Evolutionary conservation across 768 basidiomycete genomes (phyloP).

Genomic region (Saitozyma podzolica): DNA sequence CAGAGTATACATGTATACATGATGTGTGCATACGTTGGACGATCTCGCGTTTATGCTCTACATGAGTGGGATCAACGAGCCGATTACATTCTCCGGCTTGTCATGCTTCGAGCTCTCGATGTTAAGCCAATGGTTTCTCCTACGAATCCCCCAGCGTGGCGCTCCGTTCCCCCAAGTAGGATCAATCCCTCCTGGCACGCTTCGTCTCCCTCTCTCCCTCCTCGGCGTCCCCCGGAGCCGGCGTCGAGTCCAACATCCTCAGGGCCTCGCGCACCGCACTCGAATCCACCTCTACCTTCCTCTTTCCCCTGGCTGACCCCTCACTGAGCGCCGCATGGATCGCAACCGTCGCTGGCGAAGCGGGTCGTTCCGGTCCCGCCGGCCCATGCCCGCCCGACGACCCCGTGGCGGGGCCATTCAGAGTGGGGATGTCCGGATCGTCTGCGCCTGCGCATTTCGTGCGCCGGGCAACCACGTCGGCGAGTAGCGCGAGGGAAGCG

Average conservation of each 20-base stretch:
- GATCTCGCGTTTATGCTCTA: too few species aligned
- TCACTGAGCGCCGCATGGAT: not conserved
- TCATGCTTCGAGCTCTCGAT: too few species aligned
- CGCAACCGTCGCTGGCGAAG: not conserved
- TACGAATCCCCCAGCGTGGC: too few species aligned
- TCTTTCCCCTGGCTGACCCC: constrained; percentile 10
- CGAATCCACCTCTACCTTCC: constrained; percentile 43
- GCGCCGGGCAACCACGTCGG: constrained; percentile 49
- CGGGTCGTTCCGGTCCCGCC: not conserved
- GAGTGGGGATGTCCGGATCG: not conserved
- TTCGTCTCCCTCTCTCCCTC: constrained; percentile 18
- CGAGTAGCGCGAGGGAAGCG: constrained; percentile 44
- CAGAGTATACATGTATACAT: too few species aligned
- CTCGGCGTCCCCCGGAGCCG: constrained; percentile 9
- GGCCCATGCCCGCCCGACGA: not conserved
- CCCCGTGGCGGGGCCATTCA: not conserved
- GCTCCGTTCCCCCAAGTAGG: too few species aligned
- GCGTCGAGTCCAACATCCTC: constrained; percentile 35
- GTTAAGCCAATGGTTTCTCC: too few species aligned
- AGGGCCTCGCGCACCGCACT: constrained; percentile 45
- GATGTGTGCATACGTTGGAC: too few species aligned
- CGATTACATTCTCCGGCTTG: too few species aligned
- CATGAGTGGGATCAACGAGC: too few species aligned
- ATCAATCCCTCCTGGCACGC: constrained; percentile 1
- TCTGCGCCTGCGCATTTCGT: constrained; percentile 29